Evolutionary conservation across 2,329 filamentous ascomycete genomes (phyloP), one percentile per base, ranked within the genome.

Genomic region (Aspergillus versicolor): DNA sequence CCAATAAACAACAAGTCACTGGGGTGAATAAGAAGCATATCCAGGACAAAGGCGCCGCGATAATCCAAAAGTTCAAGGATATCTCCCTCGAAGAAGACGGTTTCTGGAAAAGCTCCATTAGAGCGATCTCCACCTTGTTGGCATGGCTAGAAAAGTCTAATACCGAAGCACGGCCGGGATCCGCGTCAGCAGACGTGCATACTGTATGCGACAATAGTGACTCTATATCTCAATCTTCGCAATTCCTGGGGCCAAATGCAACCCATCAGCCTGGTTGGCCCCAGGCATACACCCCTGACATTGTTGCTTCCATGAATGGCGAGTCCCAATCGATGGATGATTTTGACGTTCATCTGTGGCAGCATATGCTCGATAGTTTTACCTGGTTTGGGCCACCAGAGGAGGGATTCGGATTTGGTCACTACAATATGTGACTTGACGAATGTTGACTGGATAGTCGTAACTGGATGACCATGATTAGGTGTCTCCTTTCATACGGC

Each of bases 141-240:
- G 40, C 45, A 15, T 61, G 59, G 53, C 21, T 61, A 21, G 46
- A 56, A 37, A 57, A 34, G 32, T 32, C 44, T 6, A 49, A 21
- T 32, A n/a, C n/a, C 17, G 9, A 47, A n/a, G 12, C 34, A 13
- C 17, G 9, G 3, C 5, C 3, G 12, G 15, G 7, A 12, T 11
- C n/a, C 11, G 11, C 8, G 9, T 34, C 27, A 34, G 6, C 12
- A 4, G 17, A 37, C 7, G 2, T 13, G 4, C 12, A n/a, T 21
- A 17, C n/a, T 8, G 24, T 13, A 32, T 4, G 22, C 5, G 42
- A 27, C 19, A 30, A 30, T 30, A 37, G 12, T 37, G 34, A 13
- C 15, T 13, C 34, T n/a, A n/a, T 9, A 37, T 3, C 15, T 37
- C 34, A 37, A n/a, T 37, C 34, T 37, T 37, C 15, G 15, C 34